Evolutionary conservation across 371 early-diverging fungal genomes (phyloP).

Genomic region (Syncephalis plumigaleata): DNA sequence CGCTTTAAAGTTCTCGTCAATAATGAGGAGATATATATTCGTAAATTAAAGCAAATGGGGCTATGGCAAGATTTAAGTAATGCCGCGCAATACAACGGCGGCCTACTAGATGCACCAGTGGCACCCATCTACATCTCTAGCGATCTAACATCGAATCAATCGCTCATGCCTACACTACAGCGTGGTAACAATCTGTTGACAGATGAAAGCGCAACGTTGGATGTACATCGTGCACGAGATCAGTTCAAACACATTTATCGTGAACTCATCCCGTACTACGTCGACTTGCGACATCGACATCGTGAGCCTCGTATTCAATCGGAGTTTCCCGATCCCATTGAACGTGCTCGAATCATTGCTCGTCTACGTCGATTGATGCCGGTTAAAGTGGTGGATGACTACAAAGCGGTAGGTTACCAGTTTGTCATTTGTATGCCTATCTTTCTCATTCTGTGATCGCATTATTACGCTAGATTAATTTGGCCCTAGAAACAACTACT

Average conservation of each 20-base stretch:
- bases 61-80: constrained; percentile 3
- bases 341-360: constrained; percentile 43
- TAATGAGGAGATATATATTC: constrained; percentile 44
- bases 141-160: constrained; percentile 27
- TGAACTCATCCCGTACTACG: constrained; percentile 48
- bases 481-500: constrained; percentile 39
- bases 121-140: constrained; percentile 16
- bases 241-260: constrained; percentile 41
- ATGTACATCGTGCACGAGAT: constrained; percentile 30
- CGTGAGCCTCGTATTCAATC: constrained; percentile 49
- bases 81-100: constrained; percentile 8
- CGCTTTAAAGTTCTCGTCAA: constrained; percentile 41
- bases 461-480: constrained; percentile 17
- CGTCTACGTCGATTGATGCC: constrained; percentile 34
- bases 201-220: not conserved
- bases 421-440: not conserved
- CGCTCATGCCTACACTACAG: too few relatives aligned
- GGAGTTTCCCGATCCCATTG: constrained; percentile 43
- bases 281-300: constrained; percentile 39
- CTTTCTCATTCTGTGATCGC: not conserved
- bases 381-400: constrained; percentile 29
- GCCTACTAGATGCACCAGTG: constrained; percentile 4
- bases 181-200: not conserved
- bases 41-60: constrained; percentile 18
- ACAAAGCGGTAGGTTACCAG: constrained; percentile 19